These are phyloP conservation scores for Heterobasidion occidentale DNA, from an alignment of 1,284 basidiomycete genomes.

Conservation along the genomic window DNA sequence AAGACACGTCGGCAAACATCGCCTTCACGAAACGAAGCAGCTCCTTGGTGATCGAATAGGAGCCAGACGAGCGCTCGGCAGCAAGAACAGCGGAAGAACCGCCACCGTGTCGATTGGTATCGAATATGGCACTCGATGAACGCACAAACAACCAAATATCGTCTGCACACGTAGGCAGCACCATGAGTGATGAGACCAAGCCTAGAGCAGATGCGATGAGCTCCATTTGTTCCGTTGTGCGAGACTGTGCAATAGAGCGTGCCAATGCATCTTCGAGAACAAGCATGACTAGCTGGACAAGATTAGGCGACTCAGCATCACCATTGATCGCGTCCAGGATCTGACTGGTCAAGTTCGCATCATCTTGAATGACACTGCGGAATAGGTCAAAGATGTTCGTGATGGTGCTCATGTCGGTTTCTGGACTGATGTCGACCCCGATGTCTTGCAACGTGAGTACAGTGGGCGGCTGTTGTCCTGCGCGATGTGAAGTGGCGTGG, in stretches of 20 bases:
- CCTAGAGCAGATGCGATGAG: constrained; percentile 77
- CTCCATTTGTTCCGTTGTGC: constrained; percentile 30
- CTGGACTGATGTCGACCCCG: constrained; percentile 54
- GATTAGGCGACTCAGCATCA: constrained; percentile 39
- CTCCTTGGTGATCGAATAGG: constrained; percentile 74
- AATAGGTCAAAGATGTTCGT: constrained; percentile 76
- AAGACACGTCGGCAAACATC: constrained; percentile 67
- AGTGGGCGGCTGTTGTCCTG: constrained; percentile 25
- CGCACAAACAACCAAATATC: constrained; percentile 83
- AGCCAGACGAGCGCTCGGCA: constrained; percentile 63
- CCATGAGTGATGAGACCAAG: constrained; percentile 71
- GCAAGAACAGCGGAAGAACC: constrained; percentile 62
- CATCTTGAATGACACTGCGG: constrained; percentile 66
- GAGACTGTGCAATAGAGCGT: constrained; percentile 36
- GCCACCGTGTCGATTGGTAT: constrained; percentile 44
- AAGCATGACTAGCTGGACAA: constrained; percentile 75
- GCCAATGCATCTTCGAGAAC: constrained; percentile 79
- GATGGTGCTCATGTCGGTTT: constrained; percentile 51
- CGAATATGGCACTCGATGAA: constrained; percentile 71
- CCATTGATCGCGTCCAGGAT: constrained; percentile 65
- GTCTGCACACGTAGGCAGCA: constrained; percentile 66
- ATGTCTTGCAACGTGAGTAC: constrained; percentile 56
- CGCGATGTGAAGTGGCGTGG: constrained; percentile 5
- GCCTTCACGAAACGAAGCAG: constrained; percentile 71
- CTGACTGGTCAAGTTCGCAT: constrained; percentile 51